Conservation (phyloP, 2,329 filamentous ascomycete genomes). For the Fusarium cicatricum region DNA sequence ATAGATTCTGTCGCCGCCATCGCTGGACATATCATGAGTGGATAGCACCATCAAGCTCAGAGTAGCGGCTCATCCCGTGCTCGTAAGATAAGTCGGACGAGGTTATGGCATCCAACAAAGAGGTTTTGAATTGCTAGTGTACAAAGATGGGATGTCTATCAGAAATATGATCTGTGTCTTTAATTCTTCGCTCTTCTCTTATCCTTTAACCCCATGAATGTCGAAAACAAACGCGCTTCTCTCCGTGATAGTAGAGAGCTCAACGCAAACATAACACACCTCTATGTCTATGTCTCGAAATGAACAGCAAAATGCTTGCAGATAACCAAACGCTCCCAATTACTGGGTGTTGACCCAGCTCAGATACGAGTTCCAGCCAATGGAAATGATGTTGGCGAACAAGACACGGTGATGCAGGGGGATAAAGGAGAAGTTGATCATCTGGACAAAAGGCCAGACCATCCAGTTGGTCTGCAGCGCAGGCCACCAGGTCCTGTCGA, state of each 20-base stretch:
- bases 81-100: slow-evolving; percentile 25
- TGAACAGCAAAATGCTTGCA: slow-evolving; percentile 1
- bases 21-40: slow-evolving; percentile 15
- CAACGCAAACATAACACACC: slow-evolving; percentile 16
- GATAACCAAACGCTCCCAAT: not conserved
- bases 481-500: slow-evolving; percentile 73
- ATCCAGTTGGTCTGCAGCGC: slow-evolving; percentile 86
- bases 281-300: slow-evolving; percentile 32
- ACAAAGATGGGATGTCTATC: slow-evolving; percentile 25
- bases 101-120: slow-evolving; percentile 6
- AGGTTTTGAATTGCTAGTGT: slow-evolving; percentile 19
- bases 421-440: slow-evolving; percentile 86
- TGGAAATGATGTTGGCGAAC: slow-evolving; percentile 83
- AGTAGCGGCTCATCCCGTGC: slow-evolving; percentile 16
- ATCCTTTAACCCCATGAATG: slow-evolving; percentile 9
- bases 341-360: slow-evolving; percentile 66
- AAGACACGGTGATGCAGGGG: slow-evolving; percentile 84
- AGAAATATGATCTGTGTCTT: slow-evolving; percentile 13
- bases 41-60: slow-evolving; percentile 15
- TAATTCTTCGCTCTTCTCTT: slow-evolving; percentile 5
- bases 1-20: not conserved
- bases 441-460: slow-evolving; percentile 87
- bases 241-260: slow-evolving; percentile 1
- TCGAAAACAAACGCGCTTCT: slow-evolving; percentile 9
- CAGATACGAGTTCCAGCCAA: slow-evolving; percentile 72